Base-by-base conservation (phyloP, 2,329 filamentous ascomycete genomes). In the Epichloe gansuensis region DNA sequence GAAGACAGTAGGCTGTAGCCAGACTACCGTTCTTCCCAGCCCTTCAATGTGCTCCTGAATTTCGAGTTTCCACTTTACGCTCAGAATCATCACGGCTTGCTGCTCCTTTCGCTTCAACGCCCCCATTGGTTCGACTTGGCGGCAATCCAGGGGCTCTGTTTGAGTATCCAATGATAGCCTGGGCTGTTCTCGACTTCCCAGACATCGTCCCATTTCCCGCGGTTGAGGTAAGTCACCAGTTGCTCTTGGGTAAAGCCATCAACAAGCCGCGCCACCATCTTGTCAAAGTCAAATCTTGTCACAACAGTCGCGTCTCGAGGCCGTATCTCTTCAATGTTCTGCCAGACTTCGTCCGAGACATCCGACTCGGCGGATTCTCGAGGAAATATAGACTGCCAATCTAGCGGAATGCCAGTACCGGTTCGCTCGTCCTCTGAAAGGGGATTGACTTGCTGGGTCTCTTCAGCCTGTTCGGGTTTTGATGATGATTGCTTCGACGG, bases 51-150 rank as follows among this genome's bases (percentile, higher is more conserved):
- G 60, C 56, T 78, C 74, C 51, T 69, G 65, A 2, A 74, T 69
- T 8, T 72, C 67, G n/a, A 81, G 56, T 3, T 67, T 69, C 78
- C 78, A 82, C 54, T 69, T 72, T 25, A 70, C 63, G 12, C 69
- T 68, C 66, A 81, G 66, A 51, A 82, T 63, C 52, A 63, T 64
- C 15, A 73, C 55, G 0, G 66, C 72, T 11, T 73, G 59, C 31
- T 57, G 66, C 41, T 70, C 61, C 60, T 80, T 81, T 4, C 59
- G 57, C 13, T 59, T 58, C 38, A 58, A 25, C 12, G 58, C 13
- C 5, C 42, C 54, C 52, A 53, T 47, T 57, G 44, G 34, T 55
- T 38, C 28, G 59, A 37, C 39, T 56, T 53, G 13, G 68, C 57
- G 1, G 74, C 70, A 2, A 63, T 56, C 77, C 77, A 80, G 1